Conservation (phyloP, 2,329 filamentous ascomycete species). For the Neonectria faginata region DNA sequence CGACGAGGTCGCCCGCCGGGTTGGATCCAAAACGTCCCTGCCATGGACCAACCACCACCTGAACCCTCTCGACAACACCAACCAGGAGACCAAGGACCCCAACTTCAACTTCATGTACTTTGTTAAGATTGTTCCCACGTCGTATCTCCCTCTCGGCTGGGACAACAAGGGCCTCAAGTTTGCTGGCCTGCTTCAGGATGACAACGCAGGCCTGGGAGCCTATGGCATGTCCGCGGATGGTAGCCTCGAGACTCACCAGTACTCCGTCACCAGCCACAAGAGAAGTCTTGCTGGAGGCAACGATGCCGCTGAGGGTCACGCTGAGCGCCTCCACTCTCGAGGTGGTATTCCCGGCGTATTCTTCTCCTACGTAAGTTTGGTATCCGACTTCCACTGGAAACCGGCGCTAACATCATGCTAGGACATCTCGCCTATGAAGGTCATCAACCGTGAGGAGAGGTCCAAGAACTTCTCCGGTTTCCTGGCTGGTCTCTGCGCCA, state of each 20-base stretch:
- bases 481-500: constrained; percentile 91
- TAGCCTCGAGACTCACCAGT: constrained; percentile 97
- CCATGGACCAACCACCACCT: constrained; percentile 90
- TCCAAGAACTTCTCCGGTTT: constrained; percentile 93
- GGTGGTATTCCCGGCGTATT: constrained; percentile 98
- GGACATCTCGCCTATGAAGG: constrained; percentile 99
- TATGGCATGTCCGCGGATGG: constrained; percentile 69
- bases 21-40: constrained; percentile 58
- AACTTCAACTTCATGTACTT: constrained; percentile 99
- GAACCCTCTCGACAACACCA: constrained; percentile 87
- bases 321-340: constrained; percentile 88
- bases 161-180: constrained; percentile 65
- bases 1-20: constrained; percentile 72
- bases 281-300: constrained; percentile 85
- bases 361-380: constrained; percentile 87
- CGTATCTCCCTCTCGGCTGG: constrained; percentile 93
- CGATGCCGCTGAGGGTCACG: constrained; percentile 88
- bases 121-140: constrained; percentile 96
- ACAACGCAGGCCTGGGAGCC: constrained; percentile 74
- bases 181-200: constrained; percentile 56
- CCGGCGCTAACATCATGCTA: constrained; percentile 50
- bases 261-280: constrained; percentile 97
- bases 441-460: constrained; percentile 93
- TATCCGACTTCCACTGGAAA: not conserved
- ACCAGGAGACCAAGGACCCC: constrained; percentile 82